Conservation (phyloP, 345 rosid species). For the Nephelium lappaceum region DNA sequence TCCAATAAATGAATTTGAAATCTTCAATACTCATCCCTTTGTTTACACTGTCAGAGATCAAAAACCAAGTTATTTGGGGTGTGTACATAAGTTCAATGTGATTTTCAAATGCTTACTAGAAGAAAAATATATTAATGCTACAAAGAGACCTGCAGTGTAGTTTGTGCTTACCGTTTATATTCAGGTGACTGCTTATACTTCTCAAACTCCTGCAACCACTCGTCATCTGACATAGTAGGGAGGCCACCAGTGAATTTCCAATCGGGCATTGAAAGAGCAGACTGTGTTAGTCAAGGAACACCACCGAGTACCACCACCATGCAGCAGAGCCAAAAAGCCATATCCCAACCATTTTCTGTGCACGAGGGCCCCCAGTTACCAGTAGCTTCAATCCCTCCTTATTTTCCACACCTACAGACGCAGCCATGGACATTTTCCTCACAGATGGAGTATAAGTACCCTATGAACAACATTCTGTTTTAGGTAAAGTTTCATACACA, state of each 20-base stretch:
- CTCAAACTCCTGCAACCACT: too few species aligned
- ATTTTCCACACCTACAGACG: conserved; percentile 45
- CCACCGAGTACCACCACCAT: too few species aligned
- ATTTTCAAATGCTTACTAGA: conserved; percentile 7
- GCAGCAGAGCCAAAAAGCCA: conserved; percentile 97
- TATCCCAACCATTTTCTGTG: conserved; percentile 85
- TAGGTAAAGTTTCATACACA: not conserved
- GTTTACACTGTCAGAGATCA: not conserved
- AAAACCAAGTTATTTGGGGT: not conserved
- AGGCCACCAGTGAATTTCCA: too few species aligned
- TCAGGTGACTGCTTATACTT: too few species aligned
- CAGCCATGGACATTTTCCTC: conserved; percentile 57
- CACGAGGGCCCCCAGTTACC: conserved; percentile 74
- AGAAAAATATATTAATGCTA: not conserved
- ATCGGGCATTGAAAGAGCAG: too few species aligned
- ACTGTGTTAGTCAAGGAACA: too few species aligned
- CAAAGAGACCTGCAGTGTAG: not conserved
- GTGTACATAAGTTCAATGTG: not conserved
- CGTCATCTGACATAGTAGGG: too few species aligned
- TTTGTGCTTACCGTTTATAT: not conserved
- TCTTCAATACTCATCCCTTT: too few species aligned
- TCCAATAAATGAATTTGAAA: too few species aligned
- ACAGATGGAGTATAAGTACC: conserved; percentile 24
- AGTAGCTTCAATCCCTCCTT: conserved; percentile 75
- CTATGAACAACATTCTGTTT: conserved; percentile 12